Percentiles rank a stretch among this genome's conserved stretches.
These are phyloP conservation scores for Cryptosporidium viatorum DNA, from an alignment of 169 alveolate genomes.

Conservation along the genomic window DNA sequence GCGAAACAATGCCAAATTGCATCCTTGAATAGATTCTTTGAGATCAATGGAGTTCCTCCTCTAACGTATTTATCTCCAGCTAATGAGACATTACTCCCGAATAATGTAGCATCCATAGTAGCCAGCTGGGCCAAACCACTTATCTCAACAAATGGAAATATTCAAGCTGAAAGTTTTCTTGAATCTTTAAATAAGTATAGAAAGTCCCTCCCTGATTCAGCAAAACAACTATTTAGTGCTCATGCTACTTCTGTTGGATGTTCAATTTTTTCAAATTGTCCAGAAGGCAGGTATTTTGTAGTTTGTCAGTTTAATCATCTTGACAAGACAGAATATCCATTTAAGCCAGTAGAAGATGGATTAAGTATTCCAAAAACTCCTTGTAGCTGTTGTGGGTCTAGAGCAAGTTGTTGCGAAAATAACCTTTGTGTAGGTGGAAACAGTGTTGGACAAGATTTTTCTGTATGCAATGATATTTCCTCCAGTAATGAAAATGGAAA, in stretches of 20 bases:
- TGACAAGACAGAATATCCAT: conserved; percentile 33
- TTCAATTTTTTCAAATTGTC: conserved; percentile 64
- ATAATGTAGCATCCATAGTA: conserved; percentile 72
- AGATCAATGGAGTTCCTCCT: conserved; percentile 68
- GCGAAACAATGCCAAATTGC: conserved; percentile 71
- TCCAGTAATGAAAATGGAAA: not conserved
- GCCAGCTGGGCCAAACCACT: conserved; percentile 70
- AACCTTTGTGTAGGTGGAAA: conserved; percentile 73
- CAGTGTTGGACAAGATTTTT: conserved; percentile 66
- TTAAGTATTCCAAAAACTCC: conserved; percentile 47
- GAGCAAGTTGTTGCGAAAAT: conserved; percentile 71
- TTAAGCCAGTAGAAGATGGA: conserved; percentile 63
- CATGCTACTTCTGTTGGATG: conserved; percentile 72
- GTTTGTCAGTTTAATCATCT: conserved; percentile 68
- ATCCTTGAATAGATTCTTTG: conserved; percentile 48
- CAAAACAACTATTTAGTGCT: conserved; percentile 67
- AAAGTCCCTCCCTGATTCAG: conserved; percentile 30
- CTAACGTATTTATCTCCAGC: conserved; percentile 63
- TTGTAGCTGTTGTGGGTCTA: conserved; percentile 72
- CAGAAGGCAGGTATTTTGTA: conserved; percentile 63
- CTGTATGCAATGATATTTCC: conserved; percentile 45
- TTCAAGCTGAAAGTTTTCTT: conserved; percentile 19
- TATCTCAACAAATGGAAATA: conserved; percentile 38
- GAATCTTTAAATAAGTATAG: conserved; percentile 24
- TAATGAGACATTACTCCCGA: conserved; percentile 63